Conservation (phyloP, 2,329 filamentous ascomycete species). For the Xylaria sp. region DNA sequence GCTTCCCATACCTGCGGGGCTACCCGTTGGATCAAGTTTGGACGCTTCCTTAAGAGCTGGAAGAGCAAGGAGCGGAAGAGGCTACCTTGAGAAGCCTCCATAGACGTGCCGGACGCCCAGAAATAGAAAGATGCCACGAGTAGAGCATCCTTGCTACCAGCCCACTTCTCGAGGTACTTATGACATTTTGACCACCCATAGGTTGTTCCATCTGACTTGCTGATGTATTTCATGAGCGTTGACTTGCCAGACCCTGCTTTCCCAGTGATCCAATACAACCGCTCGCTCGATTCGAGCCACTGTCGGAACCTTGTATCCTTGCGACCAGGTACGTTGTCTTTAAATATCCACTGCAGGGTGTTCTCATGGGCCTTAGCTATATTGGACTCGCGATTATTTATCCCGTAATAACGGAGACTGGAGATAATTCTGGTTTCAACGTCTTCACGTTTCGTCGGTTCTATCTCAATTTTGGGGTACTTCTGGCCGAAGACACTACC, state of each 20-base stretch:
- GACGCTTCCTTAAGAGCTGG: not conserved
- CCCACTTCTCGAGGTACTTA: not conserved
- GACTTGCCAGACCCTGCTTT: not conserved
- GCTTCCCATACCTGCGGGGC: not conserved
- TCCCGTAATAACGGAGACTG: conserved; percentile 1
- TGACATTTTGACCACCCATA: not conserved
- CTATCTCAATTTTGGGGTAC: not conserved
- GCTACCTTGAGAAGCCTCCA: not conserved
- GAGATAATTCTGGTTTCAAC: not conserved
- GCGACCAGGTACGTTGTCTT: not conserved
- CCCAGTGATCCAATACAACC: not conserved
- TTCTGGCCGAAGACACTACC: not conserved
- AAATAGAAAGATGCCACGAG: conserved; percentile 11
- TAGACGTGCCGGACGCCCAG: not conserved
- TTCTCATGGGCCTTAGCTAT: not conserved
- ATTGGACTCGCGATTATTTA: not conserved
- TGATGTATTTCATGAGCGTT: not conserved
- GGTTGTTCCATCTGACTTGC: not conserved
- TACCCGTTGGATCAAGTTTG: not conserved
- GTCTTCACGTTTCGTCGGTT: not conserved
- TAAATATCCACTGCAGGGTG: conserved; percentile 3
- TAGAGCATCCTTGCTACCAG: not conserved
- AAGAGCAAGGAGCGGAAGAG: not conserved
- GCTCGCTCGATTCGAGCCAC: conserved; percentile 7
- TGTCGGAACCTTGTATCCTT: not conserved